These are phyloP conservation scores for Solanum aculeatissimum DNA, from an alignment of 305 asterid species.

Conservation along the genomic window DNA sequence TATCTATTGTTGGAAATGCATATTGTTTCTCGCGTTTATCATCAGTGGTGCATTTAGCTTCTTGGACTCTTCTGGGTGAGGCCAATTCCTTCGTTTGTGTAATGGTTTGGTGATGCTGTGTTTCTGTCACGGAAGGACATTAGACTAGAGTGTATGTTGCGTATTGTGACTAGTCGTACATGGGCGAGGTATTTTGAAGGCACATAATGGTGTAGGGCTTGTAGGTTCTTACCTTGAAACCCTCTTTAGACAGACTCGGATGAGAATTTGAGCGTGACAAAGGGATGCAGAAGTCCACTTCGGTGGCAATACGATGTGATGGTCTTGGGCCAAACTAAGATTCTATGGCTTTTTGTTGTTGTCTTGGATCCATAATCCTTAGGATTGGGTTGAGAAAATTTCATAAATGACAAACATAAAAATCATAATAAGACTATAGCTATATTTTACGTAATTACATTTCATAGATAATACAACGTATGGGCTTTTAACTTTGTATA, in stretches of 20 bases:
- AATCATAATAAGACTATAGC: too few species aligned
- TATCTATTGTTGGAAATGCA: not conserved
- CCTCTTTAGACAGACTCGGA: not conserved
- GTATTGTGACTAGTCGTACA: not conserved
- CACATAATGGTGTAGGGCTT: not conserved
- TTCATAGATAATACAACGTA: too few species aligned
- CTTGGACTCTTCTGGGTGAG: not conserved
- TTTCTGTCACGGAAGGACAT: not conserved
- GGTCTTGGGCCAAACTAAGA: not conserved
- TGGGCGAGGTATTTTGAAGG: not conserved
- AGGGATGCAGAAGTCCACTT: not conserved
- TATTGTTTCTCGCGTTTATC: not conserved
- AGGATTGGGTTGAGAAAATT: too few species aligned
- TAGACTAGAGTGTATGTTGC: not conserved
- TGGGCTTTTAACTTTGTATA: too few species aligned
- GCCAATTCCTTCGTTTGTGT: not conserved
- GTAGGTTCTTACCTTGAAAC: not conserved
- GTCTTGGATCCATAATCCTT: too few species aligned
- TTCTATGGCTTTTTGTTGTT: too few species aligned
- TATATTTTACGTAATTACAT: too few species aligned
- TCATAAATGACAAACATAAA: too few species aligned
- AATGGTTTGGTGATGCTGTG: not conserved
- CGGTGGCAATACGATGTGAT: not conserved
- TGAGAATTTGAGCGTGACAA: not conserved
- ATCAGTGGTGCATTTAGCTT: not conserved